Conservation (phyloP, 805 yeast species). For the Starmerella potacharoeniae region DNA sequence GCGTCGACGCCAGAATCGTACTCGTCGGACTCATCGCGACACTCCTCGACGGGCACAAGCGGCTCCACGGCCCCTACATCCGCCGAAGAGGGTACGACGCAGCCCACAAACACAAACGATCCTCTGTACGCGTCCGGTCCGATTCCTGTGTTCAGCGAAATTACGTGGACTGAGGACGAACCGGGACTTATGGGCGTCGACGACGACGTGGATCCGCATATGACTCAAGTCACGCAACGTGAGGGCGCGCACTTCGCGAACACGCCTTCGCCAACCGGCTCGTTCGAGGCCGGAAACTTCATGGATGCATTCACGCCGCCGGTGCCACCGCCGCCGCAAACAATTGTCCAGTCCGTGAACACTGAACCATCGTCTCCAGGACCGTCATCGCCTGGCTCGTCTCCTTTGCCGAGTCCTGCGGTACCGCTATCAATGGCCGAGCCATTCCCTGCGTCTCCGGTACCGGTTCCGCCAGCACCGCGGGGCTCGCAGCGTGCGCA, state of each 20-base stretch:
- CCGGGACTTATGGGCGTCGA: conserved; percentile 3
- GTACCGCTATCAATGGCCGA: too few species aligned
- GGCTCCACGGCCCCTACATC: conserved; percentile 9
- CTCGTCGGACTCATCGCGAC: not conserved
- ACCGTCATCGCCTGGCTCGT: not conserved
- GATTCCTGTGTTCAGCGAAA: conserved; percentile 20
- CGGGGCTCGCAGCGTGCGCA: not conserved
- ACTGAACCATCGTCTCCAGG: not conserved
- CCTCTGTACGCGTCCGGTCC: not conserved
- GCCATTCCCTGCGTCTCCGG: not conserved
- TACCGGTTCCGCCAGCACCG: not conserved
- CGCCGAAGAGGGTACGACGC: not conserved
- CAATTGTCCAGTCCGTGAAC: not conserved
- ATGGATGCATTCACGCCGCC: not conserved
- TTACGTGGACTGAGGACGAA: conserved; percentile 21
- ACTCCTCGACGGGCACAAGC: conserved; percentile 4
- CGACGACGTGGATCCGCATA: not conserved
- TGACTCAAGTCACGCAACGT: not conserved
- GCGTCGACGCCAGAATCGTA: not conserved
- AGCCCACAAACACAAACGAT: not conserved
- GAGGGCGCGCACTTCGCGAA: not conserved
- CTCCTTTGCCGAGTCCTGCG: too few species aligned
- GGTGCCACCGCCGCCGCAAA: not conserved
- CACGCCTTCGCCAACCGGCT: not conserved
- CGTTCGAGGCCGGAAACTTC: not conserved